Evolutionary conservation across 169 alveolate species (phyloP), one percentile per base, ranked within the genome.

Genomic region (Babesia bovis): DNA sequence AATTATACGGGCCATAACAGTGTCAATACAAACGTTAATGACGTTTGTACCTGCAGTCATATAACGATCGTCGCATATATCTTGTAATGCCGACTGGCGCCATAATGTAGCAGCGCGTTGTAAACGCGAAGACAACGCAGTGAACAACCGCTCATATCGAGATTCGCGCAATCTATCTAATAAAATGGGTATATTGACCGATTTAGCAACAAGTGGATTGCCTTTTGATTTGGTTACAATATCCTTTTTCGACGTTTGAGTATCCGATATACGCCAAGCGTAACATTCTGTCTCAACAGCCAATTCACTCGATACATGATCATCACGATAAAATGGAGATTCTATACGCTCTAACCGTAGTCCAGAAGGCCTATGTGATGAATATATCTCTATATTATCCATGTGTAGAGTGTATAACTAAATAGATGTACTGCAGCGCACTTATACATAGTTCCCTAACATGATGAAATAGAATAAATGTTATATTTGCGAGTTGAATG

Each of bases 1-100:
- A 42, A 60, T 6, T 4, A 60, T n/a, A 35, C 71, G 71, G 3
- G 71, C 56, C 19, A 35, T 6, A 23, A 60, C 28, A 25, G 71
- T 13, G 57, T 60, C 71, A 60, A 53, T 53, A n/a, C 38, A 41
- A 10, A 60, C 35, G 21, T 42, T 41, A 13, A 60, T 23, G 4
- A 60, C 42, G 41, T 44, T 60, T 36, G 4, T 13, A 15, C 51
- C 66, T 4, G 51, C 45, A 6, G 30, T 33, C 17, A 33, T n/a
- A 21, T 33, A 56, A 7, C 28, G 42, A 4, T 21, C 33, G 28
- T 47, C 26, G 13, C 13, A 9, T 13, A 38, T 7, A 38, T 13
- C 45, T 38, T 38, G n/a, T 38, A 38, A 38, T 38, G 45, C 45
- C 13, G 45, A 38, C 13, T 9, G 13, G 13, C 13, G 13, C 45